phyloP scores from a whole-genome alignment of 306 rosid species.

The Psophocarpus tetragonolobus region DNA sequence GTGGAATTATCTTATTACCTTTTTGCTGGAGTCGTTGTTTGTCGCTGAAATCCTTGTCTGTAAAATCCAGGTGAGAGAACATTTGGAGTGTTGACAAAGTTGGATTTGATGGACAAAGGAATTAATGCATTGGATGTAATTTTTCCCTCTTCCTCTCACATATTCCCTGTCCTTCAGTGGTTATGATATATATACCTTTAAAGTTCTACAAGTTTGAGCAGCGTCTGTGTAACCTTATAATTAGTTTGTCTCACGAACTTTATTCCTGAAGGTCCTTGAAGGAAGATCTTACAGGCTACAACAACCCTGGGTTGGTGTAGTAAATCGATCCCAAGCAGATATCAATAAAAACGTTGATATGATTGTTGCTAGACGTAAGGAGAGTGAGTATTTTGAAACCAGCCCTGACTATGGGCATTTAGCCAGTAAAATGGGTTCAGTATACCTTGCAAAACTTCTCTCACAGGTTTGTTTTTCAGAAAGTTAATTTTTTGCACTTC shows the following conservation, averaged over 20 bases:
- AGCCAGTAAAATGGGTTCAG: conserved; percentile 90
- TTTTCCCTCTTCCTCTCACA: conserved; percentile 3
- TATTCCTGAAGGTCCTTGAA: conserved; percentile 73
- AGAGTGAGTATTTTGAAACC: conserved; percentile 87
- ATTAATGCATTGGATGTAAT: conserved; percentile 87
- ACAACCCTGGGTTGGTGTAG: conserved; percentile 96
- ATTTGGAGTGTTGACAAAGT: conserved; percentile 89
- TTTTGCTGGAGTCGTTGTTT: background rate
- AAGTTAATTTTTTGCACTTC: background rate
- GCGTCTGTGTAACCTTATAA: background rate
- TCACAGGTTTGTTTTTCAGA: conserved; percentile 65
- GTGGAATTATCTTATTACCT: background rate
- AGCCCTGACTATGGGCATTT: conserved; percentile 96
- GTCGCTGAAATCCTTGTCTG: conserved; percentile 20
- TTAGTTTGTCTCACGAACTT: background rate
- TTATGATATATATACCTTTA: background rate
- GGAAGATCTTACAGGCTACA: conserved; percentile 94
- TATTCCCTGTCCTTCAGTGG: background rate
- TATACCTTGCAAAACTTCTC: conserved; percentile 93
- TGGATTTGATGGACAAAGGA: conserved; percentile 97
- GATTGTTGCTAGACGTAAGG: conserved; percentile 86
- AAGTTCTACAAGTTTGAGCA: background rate
- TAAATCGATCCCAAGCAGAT: conserved; percentile 97
- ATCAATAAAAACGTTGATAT: conserved; percentile 91
- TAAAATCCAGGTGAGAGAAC: conserved; percentile 75